Conservation (phyloP, 1,284 basidiomycete genomes). For the Rhizoctonia solani region DNA sequence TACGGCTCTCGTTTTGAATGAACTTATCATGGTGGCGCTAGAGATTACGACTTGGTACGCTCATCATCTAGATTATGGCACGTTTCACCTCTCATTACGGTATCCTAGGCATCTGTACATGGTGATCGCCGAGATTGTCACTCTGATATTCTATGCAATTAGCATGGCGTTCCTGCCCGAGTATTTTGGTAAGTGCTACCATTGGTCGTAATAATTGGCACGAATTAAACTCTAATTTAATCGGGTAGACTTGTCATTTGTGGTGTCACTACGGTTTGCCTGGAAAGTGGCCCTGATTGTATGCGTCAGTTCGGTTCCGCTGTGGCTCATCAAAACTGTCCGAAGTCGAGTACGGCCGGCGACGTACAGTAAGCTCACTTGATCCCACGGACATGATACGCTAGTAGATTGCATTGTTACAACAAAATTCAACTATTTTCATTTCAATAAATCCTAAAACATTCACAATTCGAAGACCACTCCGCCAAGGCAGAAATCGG, state of each 20-base stretch:
- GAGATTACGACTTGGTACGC: conserved; percentile 95
- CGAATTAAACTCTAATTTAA: conserved; percentile 12
- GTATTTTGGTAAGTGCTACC: conserved; percentile 81
- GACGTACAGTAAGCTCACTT: conserved; percentile 83
- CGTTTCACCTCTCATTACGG: background rate
- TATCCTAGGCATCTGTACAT: conserved; percentile 87
- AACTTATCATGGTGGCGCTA: conserved; percentile 98
- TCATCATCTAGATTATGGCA: background rate
- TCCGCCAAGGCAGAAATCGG: conserved; percentile 20
- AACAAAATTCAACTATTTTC: conserved; percentile 34
- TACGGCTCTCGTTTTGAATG: conserved; percentile 93
- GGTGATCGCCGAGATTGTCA: conserved; percentile 90
- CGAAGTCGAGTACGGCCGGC: conserved; percentile 88
- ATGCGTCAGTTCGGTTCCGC: conserved; percentile 86
- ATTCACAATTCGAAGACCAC: conserved; percentile 34
- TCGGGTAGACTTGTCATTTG: conserved; percentile 78
- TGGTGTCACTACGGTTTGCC: conserved; percentile 83
- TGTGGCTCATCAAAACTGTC: conserved; percentile 90
- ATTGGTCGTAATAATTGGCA: background rate
- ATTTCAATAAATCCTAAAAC: conserved; percentile 34
- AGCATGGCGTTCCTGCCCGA: conserved; percentile 95
- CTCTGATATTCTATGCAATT: conserved; percentile 85
- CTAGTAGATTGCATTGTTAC: background rate
- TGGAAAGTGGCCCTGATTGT: conserved; percentile 97
- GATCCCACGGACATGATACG: background rate